Evolutionary conservation across 2,329 filamentous ascomycete genomes (phyloP), one percentile per base, ranked within the genome.

Genomic region (Xylariaceae sp.): DNA sequence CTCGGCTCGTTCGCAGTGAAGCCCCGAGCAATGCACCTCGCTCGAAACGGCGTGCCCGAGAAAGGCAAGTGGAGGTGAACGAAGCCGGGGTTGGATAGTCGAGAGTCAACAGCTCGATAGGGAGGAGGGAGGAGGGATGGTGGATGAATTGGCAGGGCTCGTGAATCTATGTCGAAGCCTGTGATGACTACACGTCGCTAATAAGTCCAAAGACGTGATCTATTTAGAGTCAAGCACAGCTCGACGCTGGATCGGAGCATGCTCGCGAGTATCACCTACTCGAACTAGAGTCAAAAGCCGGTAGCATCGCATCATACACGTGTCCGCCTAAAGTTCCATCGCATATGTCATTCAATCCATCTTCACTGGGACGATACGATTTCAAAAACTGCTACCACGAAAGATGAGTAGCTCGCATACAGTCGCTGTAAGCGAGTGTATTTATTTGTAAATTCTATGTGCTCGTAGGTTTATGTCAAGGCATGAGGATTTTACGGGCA

Each of bases 1-100:
- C 22, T 27, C 22, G 22, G 22, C 22, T 27, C 22, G 22, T 27
- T 27, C 22, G 22, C 22, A 5, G 22, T 27, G 22, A 52, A 49
- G 30, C 50, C 30, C 49, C 54, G 55, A 56, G 53, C 55, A 44
- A 54, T 62, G 61, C 60, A 62, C n/a, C 55, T 62, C 56, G 61
- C 60, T 57, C 51, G 52, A 63, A 59, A 52, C 38, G 57, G 60
- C 49, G 52, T 39, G 53, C 51, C 52, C 56, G 44, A 54, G 58
- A 58, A 54, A 51, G 57, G 54, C 53, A 59, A 60, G 56, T 55
- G 55, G 49, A 59, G 57, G 52, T 49, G 45, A 47, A 33, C 39
- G 43, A 52, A 57, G 53, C 56, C 49, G 39, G n/a, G 32, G 47
- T 46, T 52, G 43, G 42, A 41, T 39, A 38, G 15, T 27, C 22